Evolutionary conservation across 176 grass and related monocot species (phyloP).

Genomic region (Paspalum vaginatum): DNA sequence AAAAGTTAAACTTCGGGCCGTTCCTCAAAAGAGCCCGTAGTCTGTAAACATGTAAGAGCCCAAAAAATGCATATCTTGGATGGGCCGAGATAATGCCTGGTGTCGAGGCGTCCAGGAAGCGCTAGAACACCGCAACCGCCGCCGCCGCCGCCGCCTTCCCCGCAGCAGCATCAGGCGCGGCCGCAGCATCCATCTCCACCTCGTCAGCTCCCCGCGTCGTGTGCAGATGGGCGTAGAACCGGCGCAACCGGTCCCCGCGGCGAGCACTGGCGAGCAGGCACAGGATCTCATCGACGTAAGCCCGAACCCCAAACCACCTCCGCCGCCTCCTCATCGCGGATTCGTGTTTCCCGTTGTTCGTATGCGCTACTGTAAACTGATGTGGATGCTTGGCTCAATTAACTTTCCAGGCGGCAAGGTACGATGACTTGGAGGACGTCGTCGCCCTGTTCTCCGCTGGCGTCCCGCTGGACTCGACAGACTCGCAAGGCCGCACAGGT

Average conservation of each 20-base stretch:
- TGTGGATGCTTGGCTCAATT: not conserved
- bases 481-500: conserved; percentile 94
- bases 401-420: conserved; percentile 73
- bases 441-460: conserved; percentile 71
- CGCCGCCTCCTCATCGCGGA: not conserved
- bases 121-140: not conserved
- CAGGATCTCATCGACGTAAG: conserved; percentile 61
- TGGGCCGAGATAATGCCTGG: not conserved
- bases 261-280: conserved; percentile 40
- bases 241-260: conserved; percentile 15
- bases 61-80: not conserved
- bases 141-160: not conserved
- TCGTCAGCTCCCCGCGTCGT: not conserved
- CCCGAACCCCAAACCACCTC: not conserved
- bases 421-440: conserved; percentile 88
- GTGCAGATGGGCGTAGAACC: conserved; percentile 48
- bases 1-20: not conserved
- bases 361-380: not conserved
- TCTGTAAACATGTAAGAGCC: not conserved
- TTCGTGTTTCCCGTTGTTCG: not conserved
- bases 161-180: conserved; percentile 9
- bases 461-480: conserved; percentile 63
- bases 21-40: not conserved
- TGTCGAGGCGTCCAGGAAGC: not conserved
- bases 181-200: not conserved